Conservation (phyloP, 768 basidiomycete species). For the Cyathus striatus region DNA sequence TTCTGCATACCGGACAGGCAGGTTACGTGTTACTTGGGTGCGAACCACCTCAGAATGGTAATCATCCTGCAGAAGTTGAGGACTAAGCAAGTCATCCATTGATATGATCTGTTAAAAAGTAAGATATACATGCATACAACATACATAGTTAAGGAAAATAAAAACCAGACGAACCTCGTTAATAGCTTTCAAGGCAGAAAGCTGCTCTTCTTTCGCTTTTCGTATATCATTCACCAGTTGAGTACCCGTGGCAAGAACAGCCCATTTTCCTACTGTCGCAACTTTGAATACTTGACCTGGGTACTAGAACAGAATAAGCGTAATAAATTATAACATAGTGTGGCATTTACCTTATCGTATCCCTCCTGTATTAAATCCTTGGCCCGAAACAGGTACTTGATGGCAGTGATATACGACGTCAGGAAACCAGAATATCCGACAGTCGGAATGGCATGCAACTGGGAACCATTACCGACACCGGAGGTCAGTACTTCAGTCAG, state of each 20-base stretch:
- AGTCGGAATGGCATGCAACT: conserved; percentile 10
- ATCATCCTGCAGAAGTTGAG: conserved; percentile 12
- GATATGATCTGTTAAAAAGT: conserved; percentile 20
- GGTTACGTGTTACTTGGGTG: conserved; percentile 19
- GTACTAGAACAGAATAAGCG: not conserved
- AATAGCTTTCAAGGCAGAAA: conserved; percentile 12
- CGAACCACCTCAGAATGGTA: conserved; percentile 14
- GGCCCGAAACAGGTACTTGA: conserved; percentile 6
- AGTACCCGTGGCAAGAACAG: conserved; percentile 20
- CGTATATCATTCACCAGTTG: conserved; percentile 26
- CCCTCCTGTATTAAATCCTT: conserved; percentile 10
- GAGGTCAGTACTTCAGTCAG: not conserved
- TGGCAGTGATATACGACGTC: conserved; percentile 6
- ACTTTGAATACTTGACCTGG: conserved; percentile 2
- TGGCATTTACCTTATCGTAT: conserved; percentile 7
- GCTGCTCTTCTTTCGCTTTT: conserved; percentile 20
- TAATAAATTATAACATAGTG: not conserved
- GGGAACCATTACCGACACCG: too few relatives aligned
- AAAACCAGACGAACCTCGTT: conserved; percentile 5
- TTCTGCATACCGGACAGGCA: conserved; percentile 20
- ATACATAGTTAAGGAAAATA: not conserved
- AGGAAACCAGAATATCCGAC: conserved; percentile 9
- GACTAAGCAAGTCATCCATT: conserved; percentile 23
- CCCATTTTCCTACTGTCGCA: conserved; percentile 19
- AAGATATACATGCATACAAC: not conserved